Base-by-base conservation (phyloP, 805 yeast genomes). In the Metschnikowia noctiluminum region DNA sequence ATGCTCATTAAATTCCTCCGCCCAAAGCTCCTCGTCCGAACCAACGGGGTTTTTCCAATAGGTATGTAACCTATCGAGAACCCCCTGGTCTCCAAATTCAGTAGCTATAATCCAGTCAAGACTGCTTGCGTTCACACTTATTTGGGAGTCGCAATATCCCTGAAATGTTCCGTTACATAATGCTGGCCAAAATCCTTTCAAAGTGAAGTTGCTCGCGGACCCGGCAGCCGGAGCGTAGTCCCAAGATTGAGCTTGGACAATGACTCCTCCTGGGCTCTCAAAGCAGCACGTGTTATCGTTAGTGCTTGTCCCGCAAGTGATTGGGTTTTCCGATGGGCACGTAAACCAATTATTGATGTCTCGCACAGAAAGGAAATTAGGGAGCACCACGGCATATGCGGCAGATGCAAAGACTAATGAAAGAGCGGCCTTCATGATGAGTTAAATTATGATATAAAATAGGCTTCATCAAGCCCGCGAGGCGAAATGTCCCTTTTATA, bases 281-380 rank as follows among this genome's bases (percentile, higher is more conserved):
- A 70, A 71, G 50, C 76, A 72, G 50, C 77, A 72, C 2, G 64
- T 62, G 63, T 89, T 83, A 1, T 63, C 68, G 3, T 80, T 71
- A 2, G 70, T 73, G 0, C 63, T 76, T 4, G 71, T 60, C 56
- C 83, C 82, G 26, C 47, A 44, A 14, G 42, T 37, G 26, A 35
- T 40, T 12, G 41, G 40, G n/a, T 21, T 27, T 7, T 28, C n/a
- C 7, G 11, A 16, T 21, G 46, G 46, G 26, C 46, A 43, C 9
- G 15, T 16, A 30, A 34, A 42, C 45, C 45, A 42, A 21, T 27
- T 15, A 13, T 34, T 35, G 27, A 28, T 13, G n/a, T 43, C 36
- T 30, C 39, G 31, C n/a, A 38, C 30, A 8, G 31, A 4, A 21
- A 36, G 30, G 14, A 14, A 15, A 13, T 28, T 30, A 13, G 46